Conservation (phyloP, 441 rosid genomes). For the Euphorbia corollata region DNA sequence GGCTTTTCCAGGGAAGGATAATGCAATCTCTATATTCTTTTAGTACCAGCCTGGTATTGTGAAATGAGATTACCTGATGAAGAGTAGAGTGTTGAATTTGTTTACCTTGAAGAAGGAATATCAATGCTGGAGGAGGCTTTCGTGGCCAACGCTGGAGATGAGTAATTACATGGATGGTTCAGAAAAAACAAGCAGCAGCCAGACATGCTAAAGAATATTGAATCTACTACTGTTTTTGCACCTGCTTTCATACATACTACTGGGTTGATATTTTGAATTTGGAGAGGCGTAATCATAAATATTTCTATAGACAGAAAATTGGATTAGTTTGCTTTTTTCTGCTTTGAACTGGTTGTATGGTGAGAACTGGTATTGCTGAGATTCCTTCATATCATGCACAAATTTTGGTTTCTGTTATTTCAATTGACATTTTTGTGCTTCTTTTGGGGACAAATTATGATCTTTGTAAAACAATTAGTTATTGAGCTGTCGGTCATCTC, state of each 20-base stretch:
- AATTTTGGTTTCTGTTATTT: background rate
- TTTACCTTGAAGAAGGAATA: background rate
- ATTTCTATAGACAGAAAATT: background rate
- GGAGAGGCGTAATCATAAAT: background rate
- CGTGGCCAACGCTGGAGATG: constrained; percentile 1
- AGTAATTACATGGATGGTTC: background rate
- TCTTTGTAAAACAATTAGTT: background rate
- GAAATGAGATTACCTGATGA: constrained; percentile 2
- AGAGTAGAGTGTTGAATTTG: background rate
- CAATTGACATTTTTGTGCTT: background rate
- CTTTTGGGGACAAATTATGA: background rate
- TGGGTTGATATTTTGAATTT: background rate
- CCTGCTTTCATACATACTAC: background rate
- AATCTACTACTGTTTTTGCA: background rate
- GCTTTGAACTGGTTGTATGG: background rate
- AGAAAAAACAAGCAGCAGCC: background rate
- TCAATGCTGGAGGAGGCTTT: background rate
- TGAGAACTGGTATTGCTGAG: background rate
- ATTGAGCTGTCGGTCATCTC: background rate
- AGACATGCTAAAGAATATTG: background rate
- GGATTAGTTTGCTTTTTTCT: background rate
- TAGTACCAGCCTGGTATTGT: background rate
- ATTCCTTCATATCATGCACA: background rate
- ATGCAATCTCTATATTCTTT: background rate
- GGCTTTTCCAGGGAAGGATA: background rate